Evolutionary conservation across 306 rosid species (phyloP), one percentile per base, ranked within the genome.

Genomic region (Quercus engelmannii): DNA sequence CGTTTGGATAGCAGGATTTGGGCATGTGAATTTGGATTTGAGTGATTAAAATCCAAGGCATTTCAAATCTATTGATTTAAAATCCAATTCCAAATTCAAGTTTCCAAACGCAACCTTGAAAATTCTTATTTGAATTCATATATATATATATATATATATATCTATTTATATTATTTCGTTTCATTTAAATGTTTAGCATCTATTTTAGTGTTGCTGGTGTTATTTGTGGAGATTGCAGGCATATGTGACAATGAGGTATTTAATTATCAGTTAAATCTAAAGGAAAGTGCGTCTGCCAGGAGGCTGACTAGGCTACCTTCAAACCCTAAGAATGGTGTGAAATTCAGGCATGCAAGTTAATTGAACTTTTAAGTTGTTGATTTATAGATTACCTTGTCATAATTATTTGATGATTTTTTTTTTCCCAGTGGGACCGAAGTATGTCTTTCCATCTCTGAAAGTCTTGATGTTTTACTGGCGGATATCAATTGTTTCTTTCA

Each of bases 351-450:
- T 23, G 86, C 25, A 28, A 79, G 73, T 76, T 58, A 38, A 58
- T 28, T 78, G 38, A 69, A 69, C 55, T 70, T 41, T n/a, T 70
- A n/a, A 35, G 5, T 30, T 65, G 23, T 15, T 46, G 57, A 4
- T 19, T 54, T 31, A 38, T 68, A 10, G 41, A 58, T 69, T 64
- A 62, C 10, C 57, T 38, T 54, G 56, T 55, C 18, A 12, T 77
- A 71, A 59, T 69, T 75, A 20, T n/a, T 69, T 55, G 56, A 38
- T 84, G 11, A 15, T 62, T 76, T 51, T 57, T 79, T 61, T 49
- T 30, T 81, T 74, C 13, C 19, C 92, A 94, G 99, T 83, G 99
- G 99, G 52, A 92, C 92, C 46, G 97, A 94, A 91, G 92, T 91
- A 21, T 80, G 89, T 56, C 65, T 94, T 23, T 87, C 84, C 49